A percentile compares a stretch with the other conserved stretches of the same genome.
phyloP scores from a whole-genome alignment of 1,284 basidiomycete species.

The Naganishia liquefaciens region DNA sequence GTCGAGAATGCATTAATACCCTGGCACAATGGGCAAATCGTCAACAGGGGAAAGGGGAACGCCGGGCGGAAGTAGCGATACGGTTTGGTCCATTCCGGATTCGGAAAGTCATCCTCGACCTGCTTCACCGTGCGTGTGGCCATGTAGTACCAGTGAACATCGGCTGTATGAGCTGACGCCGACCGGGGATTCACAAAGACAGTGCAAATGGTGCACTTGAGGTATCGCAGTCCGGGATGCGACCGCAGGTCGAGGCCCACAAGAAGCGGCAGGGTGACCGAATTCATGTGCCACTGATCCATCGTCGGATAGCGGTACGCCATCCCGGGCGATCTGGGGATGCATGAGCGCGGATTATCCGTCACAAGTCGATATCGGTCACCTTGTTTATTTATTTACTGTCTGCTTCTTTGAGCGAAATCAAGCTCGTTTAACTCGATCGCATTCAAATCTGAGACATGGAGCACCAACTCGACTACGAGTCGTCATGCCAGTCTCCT shows the following conservation, averaged over 20 bases:
- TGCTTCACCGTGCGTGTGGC: background rate
- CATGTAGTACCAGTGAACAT: background rate
- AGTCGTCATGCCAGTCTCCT: too few species aligned
- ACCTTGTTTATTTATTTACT: too few species aligned
- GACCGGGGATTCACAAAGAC: conserved; percentile 8
- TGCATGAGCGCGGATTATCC: too few species aligned
- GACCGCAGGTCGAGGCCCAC: conserved; percentile 11
- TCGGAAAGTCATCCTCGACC: conserved; percentile 1
- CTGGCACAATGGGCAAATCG: conserved; percentile 11
- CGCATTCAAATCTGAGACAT: too few species aligned
- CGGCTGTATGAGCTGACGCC: background rate
- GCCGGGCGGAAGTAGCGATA: background rate
- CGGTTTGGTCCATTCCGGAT: conserved; percentile 14
- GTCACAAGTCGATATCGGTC: too few species aligned
- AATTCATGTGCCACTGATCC: conserved; percentile 1
- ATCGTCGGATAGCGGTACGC: too few species aligned
- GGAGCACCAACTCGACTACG: too few species aligned
- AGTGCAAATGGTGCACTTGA: conserved; percentile 11
- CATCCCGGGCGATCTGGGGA: too few species aligned
- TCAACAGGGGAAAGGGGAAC: conserved; percentile 1
- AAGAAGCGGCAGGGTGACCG: conserved; percentile 5
- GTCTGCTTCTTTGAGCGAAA: too few species aligned
- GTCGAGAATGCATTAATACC: background rate
- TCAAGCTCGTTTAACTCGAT: too few species aligned
- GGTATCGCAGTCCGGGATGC: background rate